Evolutionary conservation across 805 yeast species (phyloP).

Genomic region (Sugiyamaella marilandica): DNA sequence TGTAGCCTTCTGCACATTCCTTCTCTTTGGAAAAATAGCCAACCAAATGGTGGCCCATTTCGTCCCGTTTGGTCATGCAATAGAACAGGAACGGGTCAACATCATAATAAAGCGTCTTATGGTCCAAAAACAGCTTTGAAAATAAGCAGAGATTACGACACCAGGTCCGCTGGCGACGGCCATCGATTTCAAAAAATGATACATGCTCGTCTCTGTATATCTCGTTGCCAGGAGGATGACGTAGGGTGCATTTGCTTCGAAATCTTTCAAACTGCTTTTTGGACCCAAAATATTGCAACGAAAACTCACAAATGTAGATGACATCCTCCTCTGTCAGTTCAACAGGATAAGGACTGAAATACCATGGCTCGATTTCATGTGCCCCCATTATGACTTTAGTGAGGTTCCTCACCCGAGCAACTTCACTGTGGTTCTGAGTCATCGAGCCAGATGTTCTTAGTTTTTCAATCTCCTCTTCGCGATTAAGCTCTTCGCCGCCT

Average conservation of each 20-base stretch:
- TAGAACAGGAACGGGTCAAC: constrained; percentile 97
- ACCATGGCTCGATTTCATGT: constrained; percentile 96
- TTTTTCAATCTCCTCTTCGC: constrained; percentile 91
- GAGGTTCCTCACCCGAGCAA: constrained; percentile 85
- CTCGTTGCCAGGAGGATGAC: constrained; percentile 98
- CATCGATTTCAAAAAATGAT: constrained; percentile 96
- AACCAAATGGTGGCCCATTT: constrained; percentile 89
- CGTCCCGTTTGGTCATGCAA: constrained; percentile 89
- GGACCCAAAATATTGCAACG: constrained; percentile 83
- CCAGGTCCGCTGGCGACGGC: constrained; percentile 94
- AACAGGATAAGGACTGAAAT: constrained; percentile 93
- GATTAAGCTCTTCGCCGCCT: constrained; percentile 55
- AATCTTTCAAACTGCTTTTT: constrained; percentile 88
- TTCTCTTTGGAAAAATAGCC: constrained; percentile 97
- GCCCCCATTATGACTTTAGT: constrained; percentile 77
- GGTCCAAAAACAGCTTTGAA: constrained; percentile 89
- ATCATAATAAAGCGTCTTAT: constrained; percentile 92
- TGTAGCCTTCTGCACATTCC: constrained; percentile 91
- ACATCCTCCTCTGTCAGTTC: constrained; percentile 91
- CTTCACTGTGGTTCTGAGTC: constrained; percentile 85
- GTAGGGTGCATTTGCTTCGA: constrained; percentile 77
- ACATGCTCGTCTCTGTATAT: constrained; percentile 89
- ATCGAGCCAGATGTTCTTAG: constrained; percentile 94
- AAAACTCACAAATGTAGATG: constrained; percentile 86
- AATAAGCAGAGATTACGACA: constrained; percentile 89